A percentile compares a stretch with the other conserved stretches of the same genome.
phyloP scores from a whole-genome alignment of 2,329 filamentous ascomycete species.

The Neophaeococcomyces mojaviensis region DNA sequence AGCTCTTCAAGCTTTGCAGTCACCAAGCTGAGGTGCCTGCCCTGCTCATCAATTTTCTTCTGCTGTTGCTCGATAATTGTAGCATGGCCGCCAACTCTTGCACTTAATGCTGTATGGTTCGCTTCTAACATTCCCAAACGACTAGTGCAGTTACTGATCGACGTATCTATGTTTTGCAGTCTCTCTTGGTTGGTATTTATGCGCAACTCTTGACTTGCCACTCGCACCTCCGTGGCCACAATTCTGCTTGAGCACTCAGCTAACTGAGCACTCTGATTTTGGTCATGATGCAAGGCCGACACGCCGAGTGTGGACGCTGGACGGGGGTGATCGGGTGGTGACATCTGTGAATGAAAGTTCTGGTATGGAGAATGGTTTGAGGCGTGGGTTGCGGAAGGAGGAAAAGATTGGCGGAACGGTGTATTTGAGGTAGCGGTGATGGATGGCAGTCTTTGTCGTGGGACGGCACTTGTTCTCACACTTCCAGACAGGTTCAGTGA shows the following conservation, averaged over 20 bases:
- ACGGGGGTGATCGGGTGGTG: background rate
- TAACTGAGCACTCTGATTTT: background rate
- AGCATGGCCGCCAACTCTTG: conserved; percentile 10
- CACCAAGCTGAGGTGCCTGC: conserved; percentile 14
- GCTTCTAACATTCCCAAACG: conserved; percentile 1
- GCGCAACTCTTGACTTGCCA: background rate
- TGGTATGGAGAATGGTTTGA: background rate
- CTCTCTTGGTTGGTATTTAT: background rate
- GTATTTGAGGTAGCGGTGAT: conserved; percentile 10
- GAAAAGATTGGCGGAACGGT: conserved; percentile 4
- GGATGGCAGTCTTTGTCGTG: conserved; percentile 9
- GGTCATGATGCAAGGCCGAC: background rate
- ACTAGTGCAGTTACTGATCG: background rate
- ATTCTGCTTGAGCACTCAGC: background rate
- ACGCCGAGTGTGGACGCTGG: background rate
- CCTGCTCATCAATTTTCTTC: conserved; percentile 1
- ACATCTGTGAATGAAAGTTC: background rate
- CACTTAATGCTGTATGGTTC: background rate
- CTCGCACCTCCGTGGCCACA: background rate
- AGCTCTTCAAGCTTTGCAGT: conserved; percentile 14
- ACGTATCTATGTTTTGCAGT: background rate
- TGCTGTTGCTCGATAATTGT: conserved; percentile 11
- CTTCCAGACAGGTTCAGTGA: background rate
- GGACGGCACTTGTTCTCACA: conserved; percentile 7
- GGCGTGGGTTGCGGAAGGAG: background rate